phyloP scores from a whole-genome alignment of 23 red algal species.

The Gracilaria domingensis region DNA sequence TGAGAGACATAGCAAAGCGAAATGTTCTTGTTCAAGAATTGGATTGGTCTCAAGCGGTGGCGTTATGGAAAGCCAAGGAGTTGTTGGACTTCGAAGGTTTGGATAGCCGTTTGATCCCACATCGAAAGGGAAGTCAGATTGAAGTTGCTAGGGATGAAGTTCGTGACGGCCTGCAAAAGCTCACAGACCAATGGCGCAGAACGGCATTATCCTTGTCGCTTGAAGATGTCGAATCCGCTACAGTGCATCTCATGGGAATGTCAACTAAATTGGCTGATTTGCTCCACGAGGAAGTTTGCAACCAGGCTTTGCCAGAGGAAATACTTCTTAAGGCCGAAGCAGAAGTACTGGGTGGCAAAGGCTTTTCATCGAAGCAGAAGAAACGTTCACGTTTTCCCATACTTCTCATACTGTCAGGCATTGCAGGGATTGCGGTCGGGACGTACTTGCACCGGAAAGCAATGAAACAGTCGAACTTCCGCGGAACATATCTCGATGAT shows the following conservation, averaged over 20 bases:
- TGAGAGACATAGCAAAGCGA: slow-evolving; percentile 43
- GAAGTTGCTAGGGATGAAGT: slow-evolving; percentile 20
- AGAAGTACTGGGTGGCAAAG: slow-evolving; percentile 17
- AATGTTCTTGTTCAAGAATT: slow-evolving; percentile 60
- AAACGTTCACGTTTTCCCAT: neutral
- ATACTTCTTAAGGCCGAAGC: slow-evolving; percentile 59
- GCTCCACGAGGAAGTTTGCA: slow-evolving; percentile 75
- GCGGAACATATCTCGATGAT: slow-evolving; percentile 32
- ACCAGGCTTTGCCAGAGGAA: slow-evolving; percentile 59
- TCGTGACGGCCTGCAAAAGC: neutral
- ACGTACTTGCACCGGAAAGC: neutral
- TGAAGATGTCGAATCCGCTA: slow-evolving; percentile 40
- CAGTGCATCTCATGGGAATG: slow-evolving; percentile 16
- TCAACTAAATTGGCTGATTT: slow-evolving; percentile 6
- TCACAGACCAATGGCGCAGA: slow-evolving; percentile 13
- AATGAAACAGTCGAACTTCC: slow-evolving; percentile 14
- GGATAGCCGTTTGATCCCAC: slow-evolving; percentile 54
- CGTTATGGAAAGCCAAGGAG: slow-evolving; percentile 38
- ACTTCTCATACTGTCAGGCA: neutral
- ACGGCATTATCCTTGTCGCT: neutral
- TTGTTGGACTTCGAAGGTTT: slow-evolving; percentile 53
- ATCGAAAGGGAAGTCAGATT: slow-evolving; percentile 59
- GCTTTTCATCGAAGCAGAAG: neutral
- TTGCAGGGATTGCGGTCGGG: slow-evolving; percentile 5
- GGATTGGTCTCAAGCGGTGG: slow-evolving; percentile 46